Base-by-base conservation (phyloP, 2,329 filamentous ascomycete species). In the Capronia epimyces region DNA sequence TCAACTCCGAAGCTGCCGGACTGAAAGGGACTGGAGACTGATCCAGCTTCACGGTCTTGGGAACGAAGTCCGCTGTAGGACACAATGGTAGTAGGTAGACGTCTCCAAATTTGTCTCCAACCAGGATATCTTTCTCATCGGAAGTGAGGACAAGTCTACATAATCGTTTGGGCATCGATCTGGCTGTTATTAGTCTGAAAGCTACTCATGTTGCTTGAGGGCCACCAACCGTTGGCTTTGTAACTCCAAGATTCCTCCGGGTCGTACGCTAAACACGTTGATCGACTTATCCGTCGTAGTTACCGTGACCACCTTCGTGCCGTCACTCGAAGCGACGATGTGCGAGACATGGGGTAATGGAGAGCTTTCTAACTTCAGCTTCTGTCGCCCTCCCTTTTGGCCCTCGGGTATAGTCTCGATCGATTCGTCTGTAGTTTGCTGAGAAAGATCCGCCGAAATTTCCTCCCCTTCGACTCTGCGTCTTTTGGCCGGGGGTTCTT, bases 91-190 rank as follows among this genome's bases (percentile, higher is more conserved):
- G 71, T 9, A 87, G 80, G 70, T 95, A 97, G 54, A 96, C 91
- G 67, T 98, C 93, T 59, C 93, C 93, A 64, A 97, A 97, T 69
- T 98, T 98, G 74, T 98, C 93, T 46, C 83, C 91, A 55, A 81
- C 83, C 51, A 97, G 70, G 56, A 98, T 87, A 7, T 82, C 86
- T 37, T 77, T 75, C 55, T 81, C 77, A 64, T 90, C 84, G 32
- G 80, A 73, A 6, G 85, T 82, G 46, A 96, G 70, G 45, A 78
- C 72, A 51, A 97, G 74, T 29, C 86, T 82, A 65, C 84, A 91
- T 10, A 90, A 89, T 29, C 89, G 83, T 72, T 96, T 97, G 32
- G 89, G 88, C 86, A 97, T 94, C 52, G 71, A 72, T 68, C 89
- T 91, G 45, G 29, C 6, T 27, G 32, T 22, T 39, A 60, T 71